Base-by-base conservation (phyloP, 805 yeast species). In the Nakazawaea wyomingensis region DNA sequence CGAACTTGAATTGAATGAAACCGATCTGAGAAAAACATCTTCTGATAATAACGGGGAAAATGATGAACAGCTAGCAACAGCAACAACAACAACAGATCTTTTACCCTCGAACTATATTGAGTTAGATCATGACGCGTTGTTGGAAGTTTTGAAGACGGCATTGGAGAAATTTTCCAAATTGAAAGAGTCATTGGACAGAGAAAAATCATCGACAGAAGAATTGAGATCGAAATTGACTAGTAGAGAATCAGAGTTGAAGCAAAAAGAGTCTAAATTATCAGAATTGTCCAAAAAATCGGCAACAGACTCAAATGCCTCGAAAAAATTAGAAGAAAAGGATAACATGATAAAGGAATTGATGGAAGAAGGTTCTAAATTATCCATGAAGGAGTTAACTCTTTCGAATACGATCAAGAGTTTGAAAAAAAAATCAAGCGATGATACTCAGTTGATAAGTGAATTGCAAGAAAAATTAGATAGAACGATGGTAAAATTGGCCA, bases 311-410 rank as follows among this genome's bases (percentile, higher is more conserved):
- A 20, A 33, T 9, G 10, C 55, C 44, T 52, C 44, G 48, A 66
- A 51, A 49, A 71, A 61, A 43, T 59, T 60, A 37, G 62, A 49
- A 53, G 76, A 60, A 52, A 82, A 66, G 65, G 86, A 89, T 40
- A 72, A 67, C 10, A 74, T 78, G 24, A 78, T 90, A 20, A 72
- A 75, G 14, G 80, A 82, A 44, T 63, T 90, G 22, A 56, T 85
- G 55, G 78, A 74, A 43, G 96, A 89, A 60, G 96, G 96, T 4
- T 81, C 83, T 48, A 76, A 73, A 19, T 61, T 88, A 30, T 78
- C 93, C 0, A 71, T 72, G 46, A 80, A 77, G 47, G 97, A 91
- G 53, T 69, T 87, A 21, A 77, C 75, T 50, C 70, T 80, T 41
- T 79, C 76, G 50, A 85, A 79, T 32, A 68, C 80, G 0, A 77